Conservation (phyloP, 805 yeast genomes). For the Cyberlindnera maritima region DNA sequence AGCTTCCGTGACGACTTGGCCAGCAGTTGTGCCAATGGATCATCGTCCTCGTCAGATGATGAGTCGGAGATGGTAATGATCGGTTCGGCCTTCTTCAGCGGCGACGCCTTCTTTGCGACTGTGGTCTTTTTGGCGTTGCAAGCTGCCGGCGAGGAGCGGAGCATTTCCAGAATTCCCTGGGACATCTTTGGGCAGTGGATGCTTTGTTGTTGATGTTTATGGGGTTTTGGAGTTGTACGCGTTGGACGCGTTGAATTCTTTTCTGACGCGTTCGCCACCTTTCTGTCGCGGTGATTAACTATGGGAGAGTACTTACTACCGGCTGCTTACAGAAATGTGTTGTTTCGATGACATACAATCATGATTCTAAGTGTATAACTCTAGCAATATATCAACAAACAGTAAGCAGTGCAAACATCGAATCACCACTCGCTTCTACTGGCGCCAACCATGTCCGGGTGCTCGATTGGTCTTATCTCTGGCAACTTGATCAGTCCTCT, state of each 20-base stretch:
- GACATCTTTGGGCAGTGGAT: neutral
- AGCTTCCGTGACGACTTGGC: neutral
- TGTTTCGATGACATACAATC: too few species aligned
- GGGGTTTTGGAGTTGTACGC: too few species aligned
- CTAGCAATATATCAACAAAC: too few species aligned
- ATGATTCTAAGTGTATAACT: too few species aligned
- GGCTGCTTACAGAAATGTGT: too few species aligned
- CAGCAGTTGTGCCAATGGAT: slow-evolving; percentile 1
- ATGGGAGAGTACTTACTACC: too few species aligned
- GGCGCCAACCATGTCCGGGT: slow-evolving; percentile 3
- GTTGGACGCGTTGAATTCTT: too few species aligned
- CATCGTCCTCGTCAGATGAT: slow-evolving; percentile 6
- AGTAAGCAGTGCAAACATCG: too few species aligned
- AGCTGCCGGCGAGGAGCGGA: neutral
- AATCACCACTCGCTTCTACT: slow-evolving; percentile 6
- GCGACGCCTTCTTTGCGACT: neutral
- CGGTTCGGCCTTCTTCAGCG: neutral
- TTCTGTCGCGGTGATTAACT: too few species aligned
- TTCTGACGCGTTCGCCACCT: too few species aligned
- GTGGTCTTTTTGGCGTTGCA: neutral
- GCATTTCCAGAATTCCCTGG: neutral
- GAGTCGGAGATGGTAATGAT: neutral
- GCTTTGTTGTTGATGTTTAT: too few species aligned
- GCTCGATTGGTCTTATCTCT: slow-evolving; percentile 34
- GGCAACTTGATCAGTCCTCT: slow-evolving; percentile 47